Percentiles rank a stretch among this genome's conserved stretches.
phyloP scores from a whole-genome alignment of 2,329 filamentous ascomycete genomes.

The Stemphylium vesicarium region DNA sequence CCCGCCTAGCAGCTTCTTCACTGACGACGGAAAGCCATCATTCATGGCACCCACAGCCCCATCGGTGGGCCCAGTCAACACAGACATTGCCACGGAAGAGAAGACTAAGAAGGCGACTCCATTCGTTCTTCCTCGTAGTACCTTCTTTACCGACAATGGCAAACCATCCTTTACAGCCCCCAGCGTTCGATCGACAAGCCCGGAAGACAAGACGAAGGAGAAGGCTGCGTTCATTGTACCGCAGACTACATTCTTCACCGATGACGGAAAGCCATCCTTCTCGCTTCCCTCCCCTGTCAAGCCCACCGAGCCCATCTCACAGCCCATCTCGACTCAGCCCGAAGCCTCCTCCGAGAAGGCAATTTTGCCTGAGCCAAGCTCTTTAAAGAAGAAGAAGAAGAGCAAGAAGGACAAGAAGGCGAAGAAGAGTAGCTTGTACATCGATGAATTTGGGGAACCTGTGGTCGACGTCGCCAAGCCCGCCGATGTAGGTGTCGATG shows the following conservation, averaged over 20 bases:
- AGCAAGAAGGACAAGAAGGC: constrained; percentile 35
- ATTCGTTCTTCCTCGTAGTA: no score
- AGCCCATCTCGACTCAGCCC: constrained; percentile 5
- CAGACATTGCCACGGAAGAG: background rate
- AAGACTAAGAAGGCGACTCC: no score
- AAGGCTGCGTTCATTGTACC: background rate
- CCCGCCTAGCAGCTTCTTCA: constrained; percentile 7
- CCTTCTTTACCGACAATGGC: no score
- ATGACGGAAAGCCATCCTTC: background rate
- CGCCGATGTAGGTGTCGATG: background rate
- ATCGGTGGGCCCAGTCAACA: background rate
- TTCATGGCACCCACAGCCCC: no score
- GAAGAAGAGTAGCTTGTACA: constrained; percentile 23
- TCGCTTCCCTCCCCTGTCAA: background rate
- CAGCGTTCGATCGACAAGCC: background rate
- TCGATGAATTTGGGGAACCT: constrained; percentile 9
- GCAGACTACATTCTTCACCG: background rate
- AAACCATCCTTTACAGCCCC: no score
- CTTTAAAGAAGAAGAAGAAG: constrained; percentile 33
- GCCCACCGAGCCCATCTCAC: background rate
- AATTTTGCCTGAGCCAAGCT: constrained; percentile 13
- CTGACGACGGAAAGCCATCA: constrained; percentile 12
- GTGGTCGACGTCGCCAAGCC: background rate
- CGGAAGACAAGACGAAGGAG: background rate
- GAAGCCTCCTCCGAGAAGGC: constrained; percentile 11